Evolutionary conservation across 2,329 filamentous ascomycete species (phyloP).

Genomic region (Neofusicoccum parvum): DNA sequence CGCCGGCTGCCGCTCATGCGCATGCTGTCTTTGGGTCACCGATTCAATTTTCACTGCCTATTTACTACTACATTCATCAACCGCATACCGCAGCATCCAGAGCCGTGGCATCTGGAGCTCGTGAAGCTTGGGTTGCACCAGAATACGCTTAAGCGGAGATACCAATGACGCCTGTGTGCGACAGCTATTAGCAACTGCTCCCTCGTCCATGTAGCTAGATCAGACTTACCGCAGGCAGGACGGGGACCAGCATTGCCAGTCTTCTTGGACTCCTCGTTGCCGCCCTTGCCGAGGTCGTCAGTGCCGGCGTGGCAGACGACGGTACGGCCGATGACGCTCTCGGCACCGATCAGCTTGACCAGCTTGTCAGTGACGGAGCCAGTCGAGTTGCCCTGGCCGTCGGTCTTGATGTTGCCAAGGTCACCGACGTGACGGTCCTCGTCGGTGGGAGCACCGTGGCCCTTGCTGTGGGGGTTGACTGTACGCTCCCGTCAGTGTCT

Average conservation of each 20-base stretch:
- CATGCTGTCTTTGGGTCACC: background rate
- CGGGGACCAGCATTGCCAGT: conserved; percentile 93
- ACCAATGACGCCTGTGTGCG: conserved; percentile 71
- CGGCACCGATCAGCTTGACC: conserved; percentile 92
- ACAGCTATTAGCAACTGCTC: conserved; percentile 33
- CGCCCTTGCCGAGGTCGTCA: conserved; percentile 93
- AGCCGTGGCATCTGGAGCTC: background rate
- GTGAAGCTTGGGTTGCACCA: background rate
- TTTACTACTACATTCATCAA: conserved; percentile 5
- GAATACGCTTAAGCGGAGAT: conserved; percentile 67
- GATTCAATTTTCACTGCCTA: conserved; percentile 4
- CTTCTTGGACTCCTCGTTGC: conserved; percentile 93
- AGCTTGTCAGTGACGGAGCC: conserved; percentile 78
- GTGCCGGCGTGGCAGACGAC: conserved; percentile 93
- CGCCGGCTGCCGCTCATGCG: background rate
- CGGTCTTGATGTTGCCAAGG: conserved; percentile 95
- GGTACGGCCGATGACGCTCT: conserved; percentile 96
- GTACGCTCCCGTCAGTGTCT: conserved; percentile 18
- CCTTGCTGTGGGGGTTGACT: conserved; percentile 97
- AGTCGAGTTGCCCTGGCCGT: conserved; percentile 86
- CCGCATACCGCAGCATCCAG: background rate
- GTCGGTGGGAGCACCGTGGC: conserved; percentile 84
- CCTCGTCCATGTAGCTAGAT: conserved; percentile 16
- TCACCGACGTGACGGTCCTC: conserved; percentile 92
- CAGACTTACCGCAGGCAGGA: conserved; percentile 78